Base-by-base conservation (phyloP, 495 filamentous ascomycete species). In the Xylaria grammica region DNA sequence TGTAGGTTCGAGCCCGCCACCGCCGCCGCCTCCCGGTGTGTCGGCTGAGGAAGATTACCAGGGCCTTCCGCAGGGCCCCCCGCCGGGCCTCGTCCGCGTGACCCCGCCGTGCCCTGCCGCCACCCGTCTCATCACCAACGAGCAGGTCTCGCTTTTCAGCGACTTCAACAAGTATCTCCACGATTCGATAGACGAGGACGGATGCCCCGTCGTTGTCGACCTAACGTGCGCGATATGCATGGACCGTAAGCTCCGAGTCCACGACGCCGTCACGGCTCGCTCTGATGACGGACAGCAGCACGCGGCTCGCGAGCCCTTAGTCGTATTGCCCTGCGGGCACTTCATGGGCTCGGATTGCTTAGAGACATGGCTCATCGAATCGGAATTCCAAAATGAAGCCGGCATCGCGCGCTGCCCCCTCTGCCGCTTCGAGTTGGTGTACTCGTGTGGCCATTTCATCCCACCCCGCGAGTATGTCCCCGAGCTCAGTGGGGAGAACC, bases 161-260 rank as follows among this genome's bases (percentile, higher is more conserved):
- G 77, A 97, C 89, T 22, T 95, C 91, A 3, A 84, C 79, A 66
- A 85, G 75, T 86, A 96, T 93, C 10, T 84, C 78, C n/a, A 87
- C 90, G 0, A 92, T 91, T 46, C 95, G 74, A 68, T 93, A 93
- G 66, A 97, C 89, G 40, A 78, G 77, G 68, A 89, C 82, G 70
- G 89, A 82, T 58, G 69, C 73, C 65, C 81, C 75, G 34, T 75
- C 66, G 34, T 74, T 68, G 3, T 75, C 63, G 34, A 72, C 67
- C 36, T 75, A 1, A 59, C 51, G 2, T 70, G 70, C 22, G 0
- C 3, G 0, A 66, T 70, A 2, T 72, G 65, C 11, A 3, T 58
- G 9, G 44, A 49, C 1, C 19, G 4, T 19, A 71, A 57, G 63
- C 73, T 68, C 54, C 72, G 58, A 59, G 72, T 65, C 67, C 75